Evolutionary conservation across 2,329 filamentous ascomycete genomes (phyloP).

Genomic region (Hymenoscyphus linearis): DNA sequence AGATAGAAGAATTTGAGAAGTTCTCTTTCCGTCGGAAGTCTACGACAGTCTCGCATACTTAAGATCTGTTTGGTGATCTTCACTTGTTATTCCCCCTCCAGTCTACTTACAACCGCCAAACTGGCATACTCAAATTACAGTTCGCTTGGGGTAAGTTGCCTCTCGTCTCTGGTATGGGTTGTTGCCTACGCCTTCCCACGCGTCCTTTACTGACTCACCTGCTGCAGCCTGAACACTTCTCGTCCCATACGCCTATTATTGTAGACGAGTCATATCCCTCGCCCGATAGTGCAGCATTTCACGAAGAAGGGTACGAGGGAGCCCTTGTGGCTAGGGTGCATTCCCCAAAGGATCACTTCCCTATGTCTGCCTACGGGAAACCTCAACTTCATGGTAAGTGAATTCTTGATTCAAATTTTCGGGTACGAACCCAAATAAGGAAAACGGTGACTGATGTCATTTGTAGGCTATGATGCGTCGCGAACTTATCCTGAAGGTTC

Average conservation of each 20-base stretch:
- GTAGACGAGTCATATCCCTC: constrained; percentile 33
- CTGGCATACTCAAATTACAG: constrained; percentile 33
- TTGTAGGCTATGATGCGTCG: constrained; percentile 29
- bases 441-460: not conserved
- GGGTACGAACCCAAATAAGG: not conserved
- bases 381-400: constrained; percentile 77
- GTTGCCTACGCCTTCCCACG: not conserved
- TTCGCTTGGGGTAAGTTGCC: constrained; percentile 30
- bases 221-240: constrained; percentile 27
- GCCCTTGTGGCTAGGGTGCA: constrained; percentile 32
- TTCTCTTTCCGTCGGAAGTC: not conserved
- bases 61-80: not conserved
- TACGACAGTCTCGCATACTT: not conserved
- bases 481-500: constrained; percentile 36
- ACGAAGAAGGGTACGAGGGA: constrained; percentile 34
- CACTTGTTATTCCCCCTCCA: constrained; percentile 3
- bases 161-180: constrained; percentile 1
- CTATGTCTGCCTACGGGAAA: constrained; percentile 82
- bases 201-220: constrained; percentile 19
- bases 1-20: not conserved
- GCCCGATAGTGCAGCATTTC: constrained; percentile 31
- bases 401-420: not conserved
- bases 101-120: constrained; percentile 27
- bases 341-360: constrained; percentile 40
- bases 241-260: constrained; percentile 30